Base-by-base conservation (phyloP, 345 rosid genomes). In the Limnanthes douglasii region DNA sequence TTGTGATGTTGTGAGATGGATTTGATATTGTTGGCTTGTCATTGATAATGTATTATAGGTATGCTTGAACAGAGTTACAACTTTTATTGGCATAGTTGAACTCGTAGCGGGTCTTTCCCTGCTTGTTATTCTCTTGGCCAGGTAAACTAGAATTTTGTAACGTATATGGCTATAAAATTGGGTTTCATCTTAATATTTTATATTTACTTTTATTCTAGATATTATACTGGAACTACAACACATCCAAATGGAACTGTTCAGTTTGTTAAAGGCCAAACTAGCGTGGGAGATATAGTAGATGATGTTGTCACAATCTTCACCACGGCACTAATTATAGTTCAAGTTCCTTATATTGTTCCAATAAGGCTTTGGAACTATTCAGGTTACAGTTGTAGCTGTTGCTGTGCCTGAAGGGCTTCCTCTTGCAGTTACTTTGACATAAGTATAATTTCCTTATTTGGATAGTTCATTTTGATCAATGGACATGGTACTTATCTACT, bases 371-470 rank as follows among this genome's bases (percentile, higher is more conserved):
- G 10, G 36, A 37, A 24, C 34, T 41, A 30, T 62, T 10, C 47
- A 79, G 86, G 93, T 79, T 23, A 75, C 86, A 5, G 75, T 79
- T 37, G 86, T 79, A 18, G 93, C 75, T 30, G 93, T 79, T 57
- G 93, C 93, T 5, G 93, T 79, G 45, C 93, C 93, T 3, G 93
- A 79, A 50, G 93, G 93, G 44, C 86, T 79, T 56, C 93, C 93
- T 31, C 47, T 79, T 66, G 93, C 93, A 50, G 93, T 79, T 44
- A 79, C 93, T 15, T 53, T 79, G 67, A 79, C 93, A 86, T 79
- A 64, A 69, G 86, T n/a, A n/a, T n/a, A n/a, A n/a, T n/a, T n/a
- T n/a, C n/a, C n/a, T n/a, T n/a, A n/a, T n/a, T n/a, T n/a, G n/a
- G n/a, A n/a, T n/a, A n/a, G n/a, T n/a, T n/a, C n/a, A n/a, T n/a